Conservation (phyloP, 2,329 filamentous ascomycete species). For the Pleomassaria siparia region DNA sequence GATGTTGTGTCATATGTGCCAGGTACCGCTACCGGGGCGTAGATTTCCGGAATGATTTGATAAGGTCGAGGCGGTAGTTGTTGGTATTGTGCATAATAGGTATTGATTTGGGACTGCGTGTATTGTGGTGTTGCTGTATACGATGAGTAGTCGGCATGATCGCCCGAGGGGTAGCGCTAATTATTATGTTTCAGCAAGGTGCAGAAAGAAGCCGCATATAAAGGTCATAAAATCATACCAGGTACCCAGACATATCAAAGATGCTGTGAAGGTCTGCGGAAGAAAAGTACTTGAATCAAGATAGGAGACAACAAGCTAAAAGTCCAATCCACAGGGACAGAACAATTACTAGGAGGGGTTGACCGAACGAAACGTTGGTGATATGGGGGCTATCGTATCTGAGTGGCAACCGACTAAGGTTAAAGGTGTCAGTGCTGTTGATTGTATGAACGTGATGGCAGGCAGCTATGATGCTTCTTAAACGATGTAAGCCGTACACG, state of each 20-base stretch:
- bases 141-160: conserved; percentile 21
- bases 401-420: background rate
- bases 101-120: conserved; percentile 33
- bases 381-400: background rate
- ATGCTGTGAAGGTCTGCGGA: background rate
- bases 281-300: background rate
- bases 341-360: background rate
- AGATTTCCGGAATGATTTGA: conserved; percentile 27
- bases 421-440: background rate
- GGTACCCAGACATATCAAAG: conserved; percentile 7
- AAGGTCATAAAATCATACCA: background rate
- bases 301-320: background rate
- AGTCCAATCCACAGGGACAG: too few relatives aligned
- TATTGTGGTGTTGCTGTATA: conserved; percentile 27
- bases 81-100: conserved; percentile 34
- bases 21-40: conserved; percentile 12
- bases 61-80: conserved; percentile 33
- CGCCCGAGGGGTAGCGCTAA: conserved; percentile 24
- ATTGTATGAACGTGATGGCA: background rate
- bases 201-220: background rate
- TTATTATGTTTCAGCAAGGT: background rate
- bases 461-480: background rate
- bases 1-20: conserved; percentile 14
- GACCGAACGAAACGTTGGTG: background rate
- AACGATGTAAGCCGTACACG: conserved; percentile 2